Percentiles rank a stretch among this genome's conserved stretches.
phyloP scores from a whole-genome alignment of 768 basidiomycete genomes.

The Tulasnella sp. region DNA sequence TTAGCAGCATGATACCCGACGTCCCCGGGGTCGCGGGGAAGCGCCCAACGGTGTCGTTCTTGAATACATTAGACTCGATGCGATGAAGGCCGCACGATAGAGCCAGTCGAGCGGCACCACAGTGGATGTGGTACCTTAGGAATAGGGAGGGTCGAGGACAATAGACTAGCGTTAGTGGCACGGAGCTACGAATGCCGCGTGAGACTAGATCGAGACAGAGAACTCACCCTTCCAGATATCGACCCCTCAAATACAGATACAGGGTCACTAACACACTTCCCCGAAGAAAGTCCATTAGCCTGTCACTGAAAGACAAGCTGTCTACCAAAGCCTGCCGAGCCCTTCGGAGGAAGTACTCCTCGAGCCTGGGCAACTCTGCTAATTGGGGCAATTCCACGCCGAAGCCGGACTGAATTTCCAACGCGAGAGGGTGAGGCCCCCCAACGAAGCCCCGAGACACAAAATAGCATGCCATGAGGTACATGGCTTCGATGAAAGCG shows the following conservation, averaged over 20 bases:
- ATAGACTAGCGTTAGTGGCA: neutral
- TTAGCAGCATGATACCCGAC: neutral
- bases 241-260: slow-evolving; percentile 11
- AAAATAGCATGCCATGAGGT: slow-evolving; percentile 22
- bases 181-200: neutral
- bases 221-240: slow-evolving; percentile 12
- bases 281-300: slow-evolving; percentile 16
- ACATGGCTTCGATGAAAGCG: slow-evolving; percentile 18
- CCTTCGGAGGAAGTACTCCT: slow-evolving; percentile 17
- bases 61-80: slow-evolving; percentile 12
- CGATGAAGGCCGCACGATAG: slow-evolving; percentile 56
- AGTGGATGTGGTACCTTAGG: slow-evolving; percentile 32
- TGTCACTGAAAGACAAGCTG: slow-evolving; percentile 19
- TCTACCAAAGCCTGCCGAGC: slow-evolving; percentile 17
- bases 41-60: too few species aligned
- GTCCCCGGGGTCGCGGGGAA: neutral
- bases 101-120: slow-evolving; percentile 62
- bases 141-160: neutral
- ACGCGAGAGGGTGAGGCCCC: neutral
- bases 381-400: neutral
- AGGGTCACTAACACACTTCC: slow-evolving; percentile 12
- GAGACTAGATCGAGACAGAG: neutral
- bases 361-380: slow-evolving; percentile 14
- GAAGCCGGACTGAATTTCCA: neutral
- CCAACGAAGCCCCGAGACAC: neutral